These are phyloP conservation scores for Aphanomyces astaci DNA, from an alignment of 352 stramenopile species.

Conservation along the genomic window DNA sequence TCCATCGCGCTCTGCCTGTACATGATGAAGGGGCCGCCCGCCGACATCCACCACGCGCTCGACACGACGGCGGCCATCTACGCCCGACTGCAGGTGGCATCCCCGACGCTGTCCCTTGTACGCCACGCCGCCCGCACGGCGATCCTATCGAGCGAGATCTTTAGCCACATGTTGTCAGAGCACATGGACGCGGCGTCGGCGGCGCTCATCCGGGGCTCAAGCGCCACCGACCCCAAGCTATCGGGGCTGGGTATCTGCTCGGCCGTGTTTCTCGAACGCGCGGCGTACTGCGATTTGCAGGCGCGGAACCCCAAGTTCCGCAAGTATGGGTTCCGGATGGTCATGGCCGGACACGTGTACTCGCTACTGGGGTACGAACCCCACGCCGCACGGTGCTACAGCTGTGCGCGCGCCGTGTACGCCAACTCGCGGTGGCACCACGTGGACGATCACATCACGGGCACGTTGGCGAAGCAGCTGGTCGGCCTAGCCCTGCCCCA, in stretches of 20 bases:
- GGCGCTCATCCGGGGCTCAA: slow-evolving; percentile 66
- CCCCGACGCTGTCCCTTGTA: slow-evolving; percentile 35
- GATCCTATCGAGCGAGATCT: slow-evolving; percentile 77
- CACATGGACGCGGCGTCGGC: slow-evolving; percentile 82
- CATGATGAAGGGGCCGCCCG: slow-evolving; percentile 62
- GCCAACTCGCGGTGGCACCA: slow-evolving; percentile 75
- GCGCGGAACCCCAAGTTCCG: slow-evolving; percentile 64
- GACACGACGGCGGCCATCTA: slow-evolving; percentile 60
- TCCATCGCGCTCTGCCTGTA: slow-evolving; percentile 83
- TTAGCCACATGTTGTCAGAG: slow-evolving; percentile 66
- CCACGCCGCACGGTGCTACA: slow-evolving; percentile 78
- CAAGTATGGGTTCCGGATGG: slow-evolving; percentile 85
- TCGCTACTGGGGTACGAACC: slow-evolving; percentile 55
- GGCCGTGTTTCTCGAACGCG: slow-evolving; percentile 71
- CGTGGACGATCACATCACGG: slow-evolving; percentile 85
- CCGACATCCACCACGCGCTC: slow-evolving; percentile 80
- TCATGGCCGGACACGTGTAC: slow-evolving; percentile 83
- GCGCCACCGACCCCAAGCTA: slow-evolving; percentile 60
- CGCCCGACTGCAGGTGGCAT: slow-evolving; percentile 33
- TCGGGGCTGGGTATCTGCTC: slow-evolving; percentile 50
- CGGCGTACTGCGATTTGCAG: slow-evolving; percentile 69
- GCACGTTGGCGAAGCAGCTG: slow-evolving; percentile 73
- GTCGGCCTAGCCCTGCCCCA: slow-evolving; percentile 69
- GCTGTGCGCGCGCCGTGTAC: slow-evolving; percentile 67
- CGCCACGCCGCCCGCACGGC: slow-evolving; percentile 54